Evolutionary conservation across 2,329 filamentous ascomycete species (phyloP), one percentile per base, ranked within the genome.

Genomic region (Cladophialophora immunda): DNA sequence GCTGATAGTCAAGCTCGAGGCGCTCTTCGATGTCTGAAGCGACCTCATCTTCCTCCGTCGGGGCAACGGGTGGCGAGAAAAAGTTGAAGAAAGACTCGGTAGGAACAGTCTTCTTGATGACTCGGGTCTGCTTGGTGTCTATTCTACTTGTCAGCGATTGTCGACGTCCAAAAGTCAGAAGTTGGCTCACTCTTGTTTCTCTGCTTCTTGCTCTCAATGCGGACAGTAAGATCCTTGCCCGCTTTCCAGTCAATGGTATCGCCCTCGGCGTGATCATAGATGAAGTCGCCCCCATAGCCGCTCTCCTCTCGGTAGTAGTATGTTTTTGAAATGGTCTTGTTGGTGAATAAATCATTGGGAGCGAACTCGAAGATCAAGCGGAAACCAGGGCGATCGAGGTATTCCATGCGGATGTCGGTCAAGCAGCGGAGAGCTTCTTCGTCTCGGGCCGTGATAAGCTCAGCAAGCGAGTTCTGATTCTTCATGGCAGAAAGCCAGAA

Each of bases 401-500:
- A 99, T 83, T 99, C 94, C 94, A 99, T 97, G 78, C 94, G 93
- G 75, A 99, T 93, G 78, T 99, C 94, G 73, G 87, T 90, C 65
- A 99, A 86, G 77, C 90, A 86, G 84, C 96, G 97, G 66, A 99
- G 90, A 61, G 94, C 95, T 73, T 88, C 89, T 87, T 99, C 95
- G 78, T 99, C 95, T 72, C 93, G 92, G 76, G 98, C 95, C 76
- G 95, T 99, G 79, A 99, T 97, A 89, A 97, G 97, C 83, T 99
- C 96, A 64, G 94, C 93, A 64, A 99, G 89, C 32, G 94, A 97
- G 76, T 95, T 89, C 80, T 97, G 94, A 86, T 99, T 99, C 88
- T 99, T 99, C 94, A 99, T 98, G 74, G 96, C 94, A 69, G 94
- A 97, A 58, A 99, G 87, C 95, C 95, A 99, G 87, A 99, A 99